Base-by-base conservation (phyloP, 2,329 filamentous ascomycete species). In the Colletotrichum phormii region DNA sequence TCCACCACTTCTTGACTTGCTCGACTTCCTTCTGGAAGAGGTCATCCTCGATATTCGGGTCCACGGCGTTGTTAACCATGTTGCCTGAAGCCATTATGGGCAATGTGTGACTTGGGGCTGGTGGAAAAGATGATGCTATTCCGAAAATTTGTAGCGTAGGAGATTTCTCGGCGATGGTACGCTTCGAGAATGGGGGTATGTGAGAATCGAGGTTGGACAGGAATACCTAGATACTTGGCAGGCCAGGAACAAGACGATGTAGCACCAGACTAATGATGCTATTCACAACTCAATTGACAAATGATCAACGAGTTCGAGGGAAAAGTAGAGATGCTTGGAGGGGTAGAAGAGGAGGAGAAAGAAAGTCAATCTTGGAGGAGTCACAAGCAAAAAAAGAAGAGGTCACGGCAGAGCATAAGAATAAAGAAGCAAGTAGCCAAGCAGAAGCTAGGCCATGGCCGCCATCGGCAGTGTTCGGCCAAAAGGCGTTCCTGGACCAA, bases 1-100 rank as follows among this genome's bases (percentile, higher is more conserved):
- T 89, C 97, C 97, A 99, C 97, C 97, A 99, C 83, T 93, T 86
- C 90, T 98, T 94, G 77, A 98, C 93, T 77, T 93, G 91, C 79
- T 93, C 91, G 73, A 98, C 95, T 82, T 99, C 97, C 77, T 93
- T 89, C 79, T 91, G 88, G 85, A 93, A 98, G 79, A 92, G 85
- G 78, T 93, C 85, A 73, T 92, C 90, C 80, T 92, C 90, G 67
- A 81, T 77, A 71, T 86, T 85, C 65, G 87, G 87, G 80, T 90
- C 88, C 76, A 90, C 84, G 74, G 89, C 85, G 76, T 84, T 80
- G 80, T 86, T 89, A 69, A 87, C 80, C 90, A 92, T 92, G 82
- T 90, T 91, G 82, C 89, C 88, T 76, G 87, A 84, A 75, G 89
- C 89, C 89, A 91, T 91, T 77, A 57, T 85, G 82, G 76, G 76